Evolutionary conservation across 352 stramenopile genomes (phyloP).

Genomic region (Pythium rishiriense): DNA sequence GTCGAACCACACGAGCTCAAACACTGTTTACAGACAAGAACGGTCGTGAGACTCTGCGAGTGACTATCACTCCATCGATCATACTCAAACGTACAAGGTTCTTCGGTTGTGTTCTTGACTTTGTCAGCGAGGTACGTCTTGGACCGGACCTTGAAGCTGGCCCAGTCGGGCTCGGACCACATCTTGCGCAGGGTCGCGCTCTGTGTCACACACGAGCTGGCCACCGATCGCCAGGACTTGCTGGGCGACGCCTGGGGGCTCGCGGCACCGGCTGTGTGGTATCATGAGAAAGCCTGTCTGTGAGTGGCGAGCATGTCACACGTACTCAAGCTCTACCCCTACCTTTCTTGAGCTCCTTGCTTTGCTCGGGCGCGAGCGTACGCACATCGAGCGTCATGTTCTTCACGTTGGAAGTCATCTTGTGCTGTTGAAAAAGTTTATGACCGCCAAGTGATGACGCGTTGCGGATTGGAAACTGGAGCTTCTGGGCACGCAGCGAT

Average conservation of each 20-base stretch:
- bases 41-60: too few relatives aligned
- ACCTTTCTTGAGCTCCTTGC: constrained; percentile 32
- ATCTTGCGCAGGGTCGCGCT: constrained; percentile 54
- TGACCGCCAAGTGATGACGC: not conserved
- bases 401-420: constrained; percentile 16
- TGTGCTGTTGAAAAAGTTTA: not conserved
- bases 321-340: too few relatives aligned
- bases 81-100: constrained; percentile 57
- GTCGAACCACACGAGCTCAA: constrained; percentile 85
- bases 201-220: constrained; percentile 46
- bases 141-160: constrained; percentile 65
- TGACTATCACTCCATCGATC: too few relatives aligned
- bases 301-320: not conserved
- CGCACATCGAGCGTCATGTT: constrained; percentile 28
- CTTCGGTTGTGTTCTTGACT: constrained; percentile 57
- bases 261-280: constrained; percentile 2
- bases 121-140: constrained; percentile 74
- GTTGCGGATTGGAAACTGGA: not conserved
- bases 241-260: constrained; percentile 37
- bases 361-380: constrained; percentile 19
- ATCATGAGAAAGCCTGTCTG: not conserved
- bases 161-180: constrained; percentile 67
- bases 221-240: constrained; percentile 52
- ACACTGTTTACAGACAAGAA: constrained; percentile 42
- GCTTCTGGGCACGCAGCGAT: too few relatives aligned